Conservation (phyloP, 352 stramenopile species). For the Phytophthora chlamydospora region DNA sequence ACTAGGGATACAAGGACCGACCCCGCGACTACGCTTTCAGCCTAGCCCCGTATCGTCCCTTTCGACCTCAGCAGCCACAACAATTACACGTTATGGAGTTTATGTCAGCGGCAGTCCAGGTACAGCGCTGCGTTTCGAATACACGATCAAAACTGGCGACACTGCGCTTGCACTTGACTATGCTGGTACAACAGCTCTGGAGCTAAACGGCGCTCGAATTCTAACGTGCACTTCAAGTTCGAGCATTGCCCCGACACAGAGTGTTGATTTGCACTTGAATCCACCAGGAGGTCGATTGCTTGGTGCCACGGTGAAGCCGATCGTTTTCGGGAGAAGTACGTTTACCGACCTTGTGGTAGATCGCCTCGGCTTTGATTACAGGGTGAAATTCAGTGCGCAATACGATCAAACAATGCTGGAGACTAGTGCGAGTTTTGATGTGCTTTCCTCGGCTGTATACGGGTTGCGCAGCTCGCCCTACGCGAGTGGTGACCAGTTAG, state of each 20-base stretch:
- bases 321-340: slow-evolving; percentile 63
- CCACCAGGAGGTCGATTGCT: slow-evolving; percentile 65
- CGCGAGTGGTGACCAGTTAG: slow-evolving; percentile 61
- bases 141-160: slow-evolving; percentile 76
- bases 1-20: slow-evolving; percentile 28
- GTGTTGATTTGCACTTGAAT: slow-evolving; percentile 78
- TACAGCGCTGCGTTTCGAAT: slow-evolving; percentile 69
- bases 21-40: slow-evolving; percentile 61
- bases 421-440: slow-evolving; percentile 59
- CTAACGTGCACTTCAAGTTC: slow-evolving; percentile 60
- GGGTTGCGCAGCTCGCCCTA: slow-evolving; percentile 66
- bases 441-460: slow-evolving; percentile 77
- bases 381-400: slow-evolving; percentile 59
- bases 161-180: slow-evolving; percentile 73
- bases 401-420: slow-evolving; percentile 50
- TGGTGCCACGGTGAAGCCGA: slow-evolving; percentile 42
- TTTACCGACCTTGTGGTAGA: slow-evolving; percentile 82
- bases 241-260: slow-evolving; percentile 46
- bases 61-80: slow-evolving; percentile 23
- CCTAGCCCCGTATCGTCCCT: slow-evolving; percentile 44
- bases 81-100: slow-evolving; percentile 61
- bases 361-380: slow-evolving; percentile 73
- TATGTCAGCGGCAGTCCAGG: slow-evolving; percentile 67
- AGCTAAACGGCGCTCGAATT: slow-evolving; percentile 72
- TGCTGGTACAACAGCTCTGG: slow-evolving; percentile 52